Evolutionary conservation across 805 yeast species (phyloP), one percentile per base, ranked within the genome.

Genomic region (Starmerella vitae): DNA sequence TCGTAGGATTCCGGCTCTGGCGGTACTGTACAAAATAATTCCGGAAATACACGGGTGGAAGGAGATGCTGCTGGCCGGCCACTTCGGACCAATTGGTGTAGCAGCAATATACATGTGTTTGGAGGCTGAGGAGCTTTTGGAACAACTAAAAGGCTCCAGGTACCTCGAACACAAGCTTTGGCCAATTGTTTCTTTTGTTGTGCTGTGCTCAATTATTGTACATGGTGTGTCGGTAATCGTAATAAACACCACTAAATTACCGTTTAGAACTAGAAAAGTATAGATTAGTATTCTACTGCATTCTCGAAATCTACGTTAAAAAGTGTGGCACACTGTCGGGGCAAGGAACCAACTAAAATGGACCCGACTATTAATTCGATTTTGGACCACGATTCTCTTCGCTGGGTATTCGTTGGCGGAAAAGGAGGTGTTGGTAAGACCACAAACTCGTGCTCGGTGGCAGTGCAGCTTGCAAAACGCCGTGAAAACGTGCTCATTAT

Each of bases 391-490:
- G 57, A 53, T 37, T 44, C 79, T 10, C 71, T 91, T 56, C 82
- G 81, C 56, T 91, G 99, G 99, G 78, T 91, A 47, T 91, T 91
- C 55, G 97, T 88, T 32, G 99, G 99, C 49, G 99, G 99, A 51
- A 91, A 91, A 67, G 99, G 99, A 60, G 99, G 99, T 63, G 99
- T 91, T 21, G 99, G 99, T 54, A 91, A 91, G 60, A 91, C 99
- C 47, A 91, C 98, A 20, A 82, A 96, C 3, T 88, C 97, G 1
- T 86, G 94, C 34, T 85, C 96, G 19, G 71, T 91, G 50, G 93
- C 99, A 18, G 78, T 86, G 46, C 97, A 91, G 63, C 71, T 91
- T 59, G 96, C 98, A 14, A 62, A 80, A 45, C 67, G 71, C 41
- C 78, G 93, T 56, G 86, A 84, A 49, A 78, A 80, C 52, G 93